Evolutionary conservation across 2,329 filamentous ascomycete genomes (phyloP), one percentile per base, ranked within the genome.

Genomic region (Sporothrix curviconia): DNA sequence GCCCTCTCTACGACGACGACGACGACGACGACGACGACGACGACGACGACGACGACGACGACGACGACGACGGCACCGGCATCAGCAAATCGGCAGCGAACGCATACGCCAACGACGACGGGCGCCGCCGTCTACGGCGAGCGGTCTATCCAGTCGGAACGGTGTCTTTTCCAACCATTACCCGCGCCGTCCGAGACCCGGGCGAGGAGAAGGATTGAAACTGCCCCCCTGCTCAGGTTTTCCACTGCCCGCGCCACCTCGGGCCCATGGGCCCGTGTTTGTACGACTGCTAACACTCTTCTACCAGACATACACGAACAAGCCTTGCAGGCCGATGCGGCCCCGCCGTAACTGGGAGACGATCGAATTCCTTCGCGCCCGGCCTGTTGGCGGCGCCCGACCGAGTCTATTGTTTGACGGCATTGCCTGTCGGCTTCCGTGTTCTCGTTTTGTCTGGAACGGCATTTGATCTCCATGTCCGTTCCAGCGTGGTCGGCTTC

Each of bases 281-380:
- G n/a, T n/a, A n/a, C n/a, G n/a, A n/a, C n/a, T n/a, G n/a, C n/a
- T n/a, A n/a, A n/a, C n/a, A n/a, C n/a, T n/a, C n/a, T n/a, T n/a
- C n/a, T n/a, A 28, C 2, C 6, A 24, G 9, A 96, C 90, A 92
- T 92, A 36, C 99, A 99, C 71, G 94, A 99, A 79, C 92, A 97
- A 83, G 94, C 94, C n/a, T n/a, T n/a, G 15, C 94, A 94, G 3
- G 92, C 92, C 42, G 94, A 99, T 71, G 88, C 91, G 24, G 94
- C 94, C 49, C 94, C 94, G 1, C 94, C 94, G 0, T 99, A 99
- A n/a, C 73, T 99, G 94, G 94, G 94, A 99, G 76, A 99, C 94
- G 6, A 97, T 94, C 0, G 96, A n/a, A n/a, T n/a, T n/a, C 99
- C 63, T 82, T 99, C 53, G 92, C 92, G 0, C 94, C 94, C 0